These are phyloP conservation scores for Monosporozyma aquatica DNA, from an alignment of 805 yeast species.

Conservation along the genomic window DNA sequence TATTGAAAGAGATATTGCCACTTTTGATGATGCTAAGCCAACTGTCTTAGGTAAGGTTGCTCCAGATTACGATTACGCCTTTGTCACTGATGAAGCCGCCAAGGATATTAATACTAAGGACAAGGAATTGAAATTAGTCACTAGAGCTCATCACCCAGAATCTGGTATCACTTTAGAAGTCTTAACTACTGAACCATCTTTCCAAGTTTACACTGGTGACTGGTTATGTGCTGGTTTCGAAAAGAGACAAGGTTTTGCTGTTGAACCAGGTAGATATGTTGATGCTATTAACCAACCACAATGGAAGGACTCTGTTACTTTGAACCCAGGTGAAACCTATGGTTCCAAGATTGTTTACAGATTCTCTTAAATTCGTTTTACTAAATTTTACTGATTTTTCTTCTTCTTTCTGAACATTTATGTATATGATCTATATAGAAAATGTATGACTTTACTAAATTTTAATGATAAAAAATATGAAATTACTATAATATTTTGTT, in stretches of 20 bases:
- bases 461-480: constrained; percentile 1
- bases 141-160: constrained; percentile 39
- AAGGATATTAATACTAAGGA: constrained; percentile 29
- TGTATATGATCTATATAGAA: not conserved
- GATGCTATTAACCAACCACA: constrained; percentile 41
- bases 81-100: constrained; percentile 32
- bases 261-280: constrained; percentile 53
- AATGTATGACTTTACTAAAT: not conserved
- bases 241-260: constrained; percentile 46
- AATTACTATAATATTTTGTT: not conserved
- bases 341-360: constrained; percentile 36
- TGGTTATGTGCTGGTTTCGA: constrained; percentile 33
- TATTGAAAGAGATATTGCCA: constrained; percentile 21
- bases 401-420: not conserved
- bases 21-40: constrained; percentile 16
- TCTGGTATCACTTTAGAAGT: constrained; percentile 36
- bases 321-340: constrained; percentile 42
- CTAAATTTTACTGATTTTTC: too few relatives aligned
- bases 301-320: constrained; percentile 42
- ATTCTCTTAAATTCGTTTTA: constrained; percentile 18
- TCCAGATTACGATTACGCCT: constrained; percentile 39
- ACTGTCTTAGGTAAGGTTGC: constrained; percentile 24
- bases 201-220: constrained; percentile 59
- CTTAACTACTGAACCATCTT: constrained; percentile 54
- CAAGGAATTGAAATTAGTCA: constrained; percentile 30